Conservation (phyloP, 1,139 yeast genomes). For the Geotrichum phurueaensis region DNA sequence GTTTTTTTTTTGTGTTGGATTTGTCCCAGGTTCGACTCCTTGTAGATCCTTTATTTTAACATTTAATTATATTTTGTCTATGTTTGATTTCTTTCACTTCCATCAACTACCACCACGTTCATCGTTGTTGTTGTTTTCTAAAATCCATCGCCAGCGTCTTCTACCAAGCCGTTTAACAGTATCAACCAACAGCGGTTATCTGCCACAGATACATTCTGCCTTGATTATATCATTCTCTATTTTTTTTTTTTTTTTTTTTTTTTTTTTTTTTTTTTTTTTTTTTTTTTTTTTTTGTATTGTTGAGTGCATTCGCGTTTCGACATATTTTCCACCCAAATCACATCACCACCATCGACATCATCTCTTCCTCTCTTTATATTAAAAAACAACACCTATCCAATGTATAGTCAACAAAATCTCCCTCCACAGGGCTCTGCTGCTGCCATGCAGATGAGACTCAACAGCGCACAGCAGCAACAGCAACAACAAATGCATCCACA, state of each 20-base stretch:
- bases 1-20: not conserved
- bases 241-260: not conserved
- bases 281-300: no score
- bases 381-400: not conserved
- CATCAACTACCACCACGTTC: not conserved
- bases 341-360: not conserved
- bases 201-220: not conserved
- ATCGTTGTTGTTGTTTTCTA: not conserved
- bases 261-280: no score
- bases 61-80: not conserved
- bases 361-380: not conserved
- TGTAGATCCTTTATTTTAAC: not conserved
- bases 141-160: not conserved
- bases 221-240: not conserved
- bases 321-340: not conserved
- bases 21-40: not conserved
- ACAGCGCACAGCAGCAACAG: constrained; percentile 3
- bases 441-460: not conserved
- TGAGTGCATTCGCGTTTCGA: not conserved
- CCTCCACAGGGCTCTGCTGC: not conserved
- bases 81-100: not conserved
- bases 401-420: not conserved
- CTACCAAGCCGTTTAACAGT: not conserved
- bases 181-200: not conserved
- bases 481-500: constrained; percentile 10